phyloP scores from a whole-genome alignment of 2,329 filamentous ascomycete genomes.

The Lachnellula hyalina region DNA sequence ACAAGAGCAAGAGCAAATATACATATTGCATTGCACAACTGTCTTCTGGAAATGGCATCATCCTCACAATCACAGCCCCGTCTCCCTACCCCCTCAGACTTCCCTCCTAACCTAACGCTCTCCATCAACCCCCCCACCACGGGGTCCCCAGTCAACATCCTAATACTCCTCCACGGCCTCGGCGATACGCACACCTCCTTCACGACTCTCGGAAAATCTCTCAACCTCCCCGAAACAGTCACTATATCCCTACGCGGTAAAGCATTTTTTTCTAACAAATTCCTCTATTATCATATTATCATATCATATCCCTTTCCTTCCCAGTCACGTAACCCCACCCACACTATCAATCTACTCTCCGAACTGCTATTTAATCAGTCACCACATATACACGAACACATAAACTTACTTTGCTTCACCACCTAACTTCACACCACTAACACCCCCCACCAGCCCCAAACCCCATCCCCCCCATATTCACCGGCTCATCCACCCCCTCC shows the following conservation, averaged over 20 bases:
- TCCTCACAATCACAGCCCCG: conserved; percentile 2
- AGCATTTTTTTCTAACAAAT: no score
- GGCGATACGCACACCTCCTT: conserved; percentile 59
- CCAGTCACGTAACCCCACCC: no score
- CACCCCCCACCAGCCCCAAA: conserved; percentile 33
- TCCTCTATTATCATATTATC: no score
- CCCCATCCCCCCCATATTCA: conserved; percentile 49
- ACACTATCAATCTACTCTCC: no score
- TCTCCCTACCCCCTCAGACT: conserved; percentile 39
- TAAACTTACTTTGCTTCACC: no score
- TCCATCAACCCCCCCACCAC: conserved; percentile 26
- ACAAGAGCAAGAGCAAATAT: not conserved
- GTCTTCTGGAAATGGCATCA: not conserved
- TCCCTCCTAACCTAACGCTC: conserved; percentile 39
- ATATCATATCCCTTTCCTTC: no score
- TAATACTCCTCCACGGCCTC: conserved; percentile 64
- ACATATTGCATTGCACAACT: not conserved
- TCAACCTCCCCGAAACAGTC: conserved; percentile 60
- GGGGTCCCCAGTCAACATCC: conserved; percentile 49
- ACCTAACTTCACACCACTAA: no score
- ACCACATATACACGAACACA: no score
- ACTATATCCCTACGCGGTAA: conserved; percentile 54
- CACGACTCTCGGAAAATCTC: conserved; percentile 48
- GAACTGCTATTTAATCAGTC: no score
- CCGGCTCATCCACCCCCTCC: conserved; percentile 23